Base-by-base conservation (phyloP, 2,329 filamentous ascomycete species). In the Monosporascus cannonballus region DNA sequence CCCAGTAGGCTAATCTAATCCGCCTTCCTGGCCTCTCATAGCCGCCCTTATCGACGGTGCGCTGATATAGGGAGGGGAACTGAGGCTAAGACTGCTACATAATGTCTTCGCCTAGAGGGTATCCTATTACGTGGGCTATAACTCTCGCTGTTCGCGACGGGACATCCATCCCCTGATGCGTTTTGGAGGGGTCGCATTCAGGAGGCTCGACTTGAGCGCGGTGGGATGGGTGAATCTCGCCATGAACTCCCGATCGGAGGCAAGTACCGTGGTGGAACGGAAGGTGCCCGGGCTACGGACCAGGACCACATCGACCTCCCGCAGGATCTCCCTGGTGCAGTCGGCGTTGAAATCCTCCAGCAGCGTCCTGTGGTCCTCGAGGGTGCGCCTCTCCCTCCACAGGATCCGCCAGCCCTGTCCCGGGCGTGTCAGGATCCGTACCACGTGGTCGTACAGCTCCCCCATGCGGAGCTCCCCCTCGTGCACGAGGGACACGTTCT, bases 391-490 rank as follows among this genome's bases (percentile, higher is more conserved):
- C 41, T 38, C 30, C 20, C 48, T 30, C 51, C 51, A 53, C 17
- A 49, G 39, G 24, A 53, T 45, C 15, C 38, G 30, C 51, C 51
- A 53, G 30, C 24, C 25, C 15, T 45, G 6, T 25, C 18, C 30
- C 15, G 50, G 15, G 11, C 25, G 22, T 6, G 38, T 22, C 15
- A 52, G 24, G 22, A 41, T 42, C 14, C 41, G 20, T 11, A 48
- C n/a, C 14, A 53, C 48, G 41, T 50, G 22, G 34, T 53, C 51
- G 51, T 53, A 53, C 30, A 53, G 48, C 30, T 46, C 38, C 14
- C 51, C 48, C 51, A 53, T 53, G 4, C 38, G 18, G 18, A 53
- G 17, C 15, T 42, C 30, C 15, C 46, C 39, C 22, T 50, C 27
- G 36, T 48, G 24, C 11, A 49, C 14, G 18, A 47, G 22, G n/a